phyloP scores from a whole-genome alignment of 2,329 filamentous ascomycete genomes.

The Aspergillus ochraceoroseus region DNA sequence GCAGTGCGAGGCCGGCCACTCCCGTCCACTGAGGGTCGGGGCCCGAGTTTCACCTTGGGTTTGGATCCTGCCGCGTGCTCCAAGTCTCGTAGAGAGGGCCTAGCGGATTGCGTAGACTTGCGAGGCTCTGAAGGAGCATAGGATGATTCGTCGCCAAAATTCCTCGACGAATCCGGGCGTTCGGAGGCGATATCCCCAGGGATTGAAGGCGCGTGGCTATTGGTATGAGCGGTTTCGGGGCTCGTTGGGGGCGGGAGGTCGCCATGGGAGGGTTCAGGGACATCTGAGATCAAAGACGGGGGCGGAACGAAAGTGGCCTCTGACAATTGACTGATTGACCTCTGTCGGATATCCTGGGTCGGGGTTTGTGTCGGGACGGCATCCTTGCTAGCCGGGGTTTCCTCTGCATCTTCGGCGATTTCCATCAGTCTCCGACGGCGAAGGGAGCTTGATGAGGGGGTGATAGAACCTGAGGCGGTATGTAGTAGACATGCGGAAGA shows the following conservation, averaged over 20 bases:
- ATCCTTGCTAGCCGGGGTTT: slow-evolving; percentile 60
- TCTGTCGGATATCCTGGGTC: slow-evolving; percentile 20
- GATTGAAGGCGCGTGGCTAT: slow-evolving; percentile 14
- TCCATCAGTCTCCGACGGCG: slow-evolving; percentile 75
- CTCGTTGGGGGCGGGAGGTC: slow-evolving; percentile 15
- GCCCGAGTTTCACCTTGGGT: slow-evolving; percentile 79
- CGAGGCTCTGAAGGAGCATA: slow-evolving; percentile 35
- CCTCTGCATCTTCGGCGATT: slow-evolving; percentile 89
- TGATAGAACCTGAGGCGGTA: slow-evolving; percentile 77
- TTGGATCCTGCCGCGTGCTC: slow-evolving; percentile 38
- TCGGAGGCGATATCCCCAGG: slow-evolving; percentile 19
- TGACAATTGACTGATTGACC: slow-evolving; percentile 32
- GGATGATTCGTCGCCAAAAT: slow-evolving; percentile 34
- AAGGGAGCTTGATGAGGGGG: slow-evolving; percentile 76
- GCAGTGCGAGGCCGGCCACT: slow-evolving; percentile 59
- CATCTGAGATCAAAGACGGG: slow-evolving; percentile 20
- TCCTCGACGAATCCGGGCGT: slow-evolving; percentile 20
- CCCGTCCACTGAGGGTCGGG: slow-evolving; percentile 66
- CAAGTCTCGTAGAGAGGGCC: slow-evolving; percentile 45
- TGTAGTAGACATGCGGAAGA: slow-evolving; percentile 86
- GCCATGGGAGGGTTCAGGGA: slow-evolving; percentile 18
- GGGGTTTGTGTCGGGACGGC: slow-evolving; percentile 31
- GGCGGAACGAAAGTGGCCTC: slow-evolving; percentile 36
- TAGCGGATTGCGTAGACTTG: slow-evolving; percentile 40
- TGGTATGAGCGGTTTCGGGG: slow-evolving; percentile 11